These are phyloP conservation scores for Guyanaporus albipodus DNA, from an alignment of 768 basidiomycete genomes.

Conservation along the genomic window DNA sequence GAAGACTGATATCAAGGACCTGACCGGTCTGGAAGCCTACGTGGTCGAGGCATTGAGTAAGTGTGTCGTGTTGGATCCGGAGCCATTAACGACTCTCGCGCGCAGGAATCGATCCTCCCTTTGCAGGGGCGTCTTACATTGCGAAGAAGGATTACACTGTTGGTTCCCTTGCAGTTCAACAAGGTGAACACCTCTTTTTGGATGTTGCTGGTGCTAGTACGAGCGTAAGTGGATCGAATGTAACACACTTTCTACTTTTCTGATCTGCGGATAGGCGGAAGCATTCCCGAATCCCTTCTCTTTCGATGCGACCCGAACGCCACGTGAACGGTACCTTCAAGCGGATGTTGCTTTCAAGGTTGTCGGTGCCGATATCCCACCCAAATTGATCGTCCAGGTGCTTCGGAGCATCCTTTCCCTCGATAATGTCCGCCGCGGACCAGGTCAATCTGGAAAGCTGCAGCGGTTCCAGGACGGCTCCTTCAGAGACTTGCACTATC, in stretches of 20 bases:
- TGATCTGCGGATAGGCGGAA: conserved; percentile 35
- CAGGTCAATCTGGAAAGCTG: conserved; percentile 62
- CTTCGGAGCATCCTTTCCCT: conserved; percentile 62
- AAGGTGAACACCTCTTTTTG: conserved; percentile 57
- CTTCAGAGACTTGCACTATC: conserved; percentile 46
- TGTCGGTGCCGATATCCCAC: conserved; percentile 50
- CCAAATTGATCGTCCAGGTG: conserved; percentile 57
- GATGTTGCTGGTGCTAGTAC: conserved; percentile 53
- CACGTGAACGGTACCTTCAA: conserved; percentile 44
- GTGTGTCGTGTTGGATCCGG: conserved; percentile 25
- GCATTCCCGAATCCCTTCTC: conserved; percentile 47
- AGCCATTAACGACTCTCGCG: conserved; percentile 1
- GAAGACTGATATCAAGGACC: conserved; percentile 32
- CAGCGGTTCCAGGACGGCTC: conserved; percentile 50
- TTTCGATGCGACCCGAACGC: conserved; percentile 43
- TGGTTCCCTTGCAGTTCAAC: conserved; percentile 39
- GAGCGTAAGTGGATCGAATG: conserved; percentile 43
- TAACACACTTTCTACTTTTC: background rate
- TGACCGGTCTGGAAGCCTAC: conserved; percentile 47
- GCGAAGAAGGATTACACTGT: conserved; percentile 44
- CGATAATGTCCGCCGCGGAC: conserved; percentile 59
- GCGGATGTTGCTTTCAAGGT: conserved; percentile 47
- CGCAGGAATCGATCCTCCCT: conserved; percentile 67
- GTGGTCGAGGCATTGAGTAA: conserved; percentile 67
- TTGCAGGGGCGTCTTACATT: conserved; percentile 63